phyloP scores from a whole-genome alignment of 495 filamentous ascomycete species.

The Lindgomyces ingoldianus region DNA sequence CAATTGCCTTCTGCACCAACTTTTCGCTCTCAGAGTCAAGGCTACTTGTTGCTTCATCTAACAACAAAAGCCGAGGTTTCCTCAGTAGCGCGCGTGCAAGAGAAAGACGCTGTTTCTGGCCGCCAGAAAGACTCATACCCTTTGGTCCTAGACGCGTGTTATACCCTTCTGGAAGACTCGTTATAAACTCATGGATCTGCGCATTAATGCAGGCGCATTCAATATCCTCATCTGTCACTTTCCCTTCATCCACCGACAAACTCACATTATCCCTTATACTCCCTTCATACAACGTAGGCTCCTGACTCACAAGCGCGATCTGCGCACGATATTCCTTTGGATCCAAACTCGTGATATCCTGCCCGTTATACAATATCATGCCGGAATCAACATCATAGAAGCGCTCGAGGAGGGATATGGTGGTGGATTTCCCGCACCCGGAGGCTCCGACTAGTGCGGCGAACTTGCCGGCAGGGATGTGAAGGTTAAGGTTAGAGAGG shows the following conservation, averaged over 20 bases:
- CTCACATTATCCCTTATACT: conserved; percentile 40
- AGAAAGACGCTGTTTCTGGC: conserved; percentile 82
- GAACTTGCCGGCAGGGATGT: conserved; percentile 72
- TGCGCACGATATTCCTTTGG: conserved; percentile 30
- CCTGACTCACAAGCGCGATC: conserved; percentile 39
- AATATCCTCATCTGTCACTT: conserved; percentile 37
- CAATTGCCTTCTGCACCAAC: conserved; percentile 78
- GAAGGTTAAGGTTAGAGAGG: conserved; percentile 69
- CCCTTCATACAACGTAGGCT: conserved; percentile 43
- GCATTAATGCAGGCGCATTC: conserved; percentile 37
- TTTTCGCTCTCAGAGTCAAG: conserved; percentile 82
- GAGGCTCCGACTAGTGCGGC: conserved; percentile 79
- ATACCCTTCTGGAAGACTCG: conserved; percentile 64
- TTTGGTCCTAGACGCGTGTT: conserved; percentile 74
- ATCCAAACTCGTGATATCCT: conserved; percentile 32
- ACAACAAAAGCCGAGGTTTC: conserved; percentile 67
- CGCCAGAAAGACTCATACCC: conserved; percentile 75
- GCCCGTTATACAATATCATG: conserved; percentile 28
- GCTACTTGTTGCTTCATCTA: conserved; percentile 82
- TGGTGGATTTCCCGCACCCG: conserved; percentile 83
- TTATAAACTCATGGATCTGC: conserved; percentile 42
- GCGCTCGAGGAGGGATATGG: conserved; percentile 75
- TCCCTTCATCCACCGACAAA: conserved; percentile 33
- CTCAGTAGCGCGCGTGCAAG: conserved; percentile 73
- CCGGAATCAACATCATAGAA: conserved; percentile 60